Conservation (phyloP, 352 stramenopile genomes). For the Ochromonadaceae sp. region DNA sequence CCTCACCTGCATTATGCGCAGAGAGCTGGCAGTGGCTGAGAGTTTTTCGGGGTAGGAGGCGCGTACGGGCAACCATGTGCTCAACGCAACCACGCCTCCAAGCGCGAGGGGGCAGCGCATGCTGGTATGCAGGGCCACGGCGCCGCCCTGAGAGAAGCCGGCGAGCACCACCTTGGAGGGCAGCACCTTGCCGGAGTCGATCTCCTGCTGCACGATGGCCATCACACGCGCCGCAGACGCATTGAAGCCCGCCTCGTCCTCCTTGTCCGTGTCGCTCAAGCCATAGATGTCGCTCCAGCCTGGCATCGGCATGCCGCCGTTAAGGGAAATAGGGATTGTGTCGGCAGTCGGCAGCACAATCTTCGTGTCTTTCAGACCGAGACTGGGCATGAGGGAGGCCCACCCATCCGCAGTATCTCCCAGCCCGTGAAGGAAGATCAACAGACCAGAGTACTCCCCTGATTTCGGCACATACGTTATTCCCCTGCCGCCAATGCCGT, state of each 20-base stretch:
- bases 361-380: constrained; percentile 39
- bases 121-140: constrained; percentile 47
- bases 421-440: constrained; percentile 68
- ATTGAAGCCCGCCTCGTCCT: constrained; percentile 69
- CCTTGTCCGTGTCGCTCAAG: constrained; percentile 57
- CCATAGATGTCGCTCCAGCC: constrained; percentile 87
- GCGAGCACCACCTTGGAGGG: constrained; percentile 73
- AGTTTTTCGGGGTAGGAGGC: not conserved
- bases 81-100: constrained; percentile 14
- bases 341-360: constrained; percentile 58
- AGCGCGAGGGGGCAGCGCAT: constrained; percentile 34
- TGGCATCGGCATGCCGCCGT: constrained; percentile 79
- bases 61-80: constrained; percentile 17
- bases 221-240: constrained; percentile 48
- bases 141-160: constrained; percentile 82
- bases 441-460: not conserved
- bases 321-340: constrained; percentile 76
- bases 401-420: constrained; percentile 53
- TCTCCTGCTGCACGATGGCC: constrained; percentile 57
- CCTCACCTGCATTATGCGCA: not conserved
- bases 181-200: constrained; percentile 43
- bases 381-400: not conserved
- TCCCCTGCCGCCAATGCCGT: constrained; percentile 10
- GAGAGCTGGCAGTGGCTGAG: not conserved
- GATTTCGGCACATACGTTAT: constrained; percentile 8